These are phyloP conservation scores for Cystobasidium sp. DNA, from an alignment of 1,284 basidiomycete species.

Conservation along the genomic window DNA sequence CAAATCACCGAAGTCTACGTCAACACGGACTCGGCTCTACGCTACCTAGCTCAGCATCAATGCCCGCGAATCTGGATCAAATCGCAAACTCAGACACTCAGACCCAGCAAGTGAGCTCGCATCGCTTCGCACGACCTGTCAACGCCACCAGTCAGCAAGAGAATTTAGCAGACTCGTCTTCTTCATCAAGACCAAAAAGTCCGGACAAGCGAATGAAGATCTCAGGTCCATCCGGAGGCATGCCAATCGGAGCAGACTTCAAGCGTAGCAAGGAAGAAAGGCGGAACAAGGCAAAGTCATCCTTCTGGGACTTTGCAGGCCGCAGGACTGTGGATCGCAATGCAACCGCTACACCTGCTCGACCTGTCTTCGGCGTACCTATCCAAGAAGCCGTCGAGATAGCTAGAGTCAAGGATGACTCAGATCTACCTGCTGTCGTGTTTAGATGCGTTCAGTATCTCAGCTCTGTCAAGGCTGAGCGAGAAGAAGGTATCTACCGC, in stretches of 20 bases:
- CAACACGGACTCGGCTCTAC: slow-evolving; percentile 24
- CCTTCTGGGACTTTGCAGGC: slow-evolving; percentile 52
- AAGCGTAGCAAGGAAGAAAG: slow-evolving; percentile 53
- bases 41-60: slow-evolving; percentile 47
- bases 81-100: slow-evolving; percentile 59
- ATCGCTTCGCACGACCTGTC: slow-evolving; percentile 19
- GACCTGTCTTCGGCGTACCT: slow-evolving; percentile 87
- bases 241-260: slow-evolving; percentile 83
- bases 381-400: slow-evolving; percentile 86
- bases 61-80: slow-evolving; percentile 47
- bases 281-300: slow-evolving; percentile 71
- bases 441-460: slow-evolving; percentile 72
- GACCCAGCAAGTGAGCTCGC: slow-evolving; percentile 57
- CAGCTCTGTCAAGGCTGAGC: slow-evolving; percentile 72
- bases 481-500: slow-evolving; percentile 97
- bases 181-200: slow-evolving; percentile 60
- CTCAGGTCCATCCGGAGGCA: slow-evolving; percentile 83
- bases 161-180: slow-evolving; percentile 59
- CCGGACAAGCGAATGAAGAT: slow-evolving; percentile 64
- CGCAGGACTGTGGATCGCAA: slow-evolving; percentile 17
- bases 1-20: slow-evolving; percentile 6
- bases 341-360: slow-evolving; percentile 49
- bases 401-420: slow-evolving; percentile 70
- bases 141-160: slow-evolving; percentile 16
- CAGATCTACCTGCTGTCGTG: slow-evolving; percentile 88